Evolutionary conservation across 768 basidiomycete genomes (phyloP).

Genomic region (Lactarius tabidus): DNA sequence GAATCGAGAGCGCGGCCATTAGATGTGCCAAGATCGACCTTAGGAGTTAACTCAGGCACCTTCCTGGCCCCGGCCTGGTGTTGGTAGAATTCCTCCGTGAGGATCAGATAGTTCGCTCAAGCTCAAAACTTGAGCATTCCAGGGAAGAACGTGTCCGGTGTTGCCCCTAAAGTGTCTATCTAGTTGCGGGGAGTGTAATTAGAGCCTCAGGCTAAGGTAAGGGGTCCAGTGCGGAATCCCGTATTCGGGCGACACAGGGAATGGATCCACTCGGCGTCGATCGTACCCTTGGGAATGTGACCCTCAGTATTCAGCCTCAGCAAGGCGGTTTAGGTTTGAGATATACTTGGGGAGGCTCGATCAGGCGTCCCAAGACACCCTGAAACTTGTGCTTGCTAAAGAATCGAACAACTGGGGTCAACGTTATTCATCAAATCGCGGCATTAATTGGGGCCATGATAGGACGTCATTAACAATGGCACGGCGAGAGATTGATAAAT

Average conservation of each 20-base stretch:
- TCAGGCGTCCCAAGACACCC: slow-evolving; percentile 10
- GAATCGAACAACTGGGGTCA: not conserved
- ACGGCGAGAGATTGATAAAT: not conserved
- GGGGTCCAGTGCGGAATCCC: slow-evolving; percentile 13
- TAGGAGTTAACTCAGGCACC: slow-evolving; percentile 23
- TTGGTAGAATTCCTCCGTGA: slow-evolving; percentile 9
- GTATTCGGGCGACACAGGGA: slow-evolving; percentile 7
- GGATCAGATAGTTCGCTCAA: not conserved
- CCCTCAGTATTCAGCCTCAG: slow-evolving; percentile 4
- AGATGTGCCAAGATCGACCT: slow-evolving; percentile 17
- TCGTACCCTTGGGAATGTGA: slow-evolving; percentile 24
- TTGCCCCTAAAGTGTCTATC: not conserved
- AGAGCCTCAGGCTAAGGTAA: slow-evolving; percentile 9
- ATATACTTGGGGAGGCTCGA: slow-evolving; percentile 4
- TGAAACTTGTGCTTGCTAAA: slow-evolving; percentile 9
- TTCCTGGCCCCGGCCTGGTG: not conserved
- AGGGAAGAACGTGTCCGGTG: not conserved
- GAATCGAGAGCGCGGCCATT: slow-evolving; percentile 9
- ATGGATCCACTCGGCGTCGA: slow-evolving; percentile 16
- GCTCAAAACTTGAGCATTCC: not conserved
- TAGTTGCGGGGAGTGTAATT: not conserved
- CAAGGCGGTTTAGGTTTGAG: slow-evolving; percentile 16
- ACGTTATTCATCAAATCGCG: slow-evolving; percentile 3
- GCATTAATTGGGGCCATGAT: slow-evolving; percentile 14
- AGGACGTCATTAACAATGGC: slow-evolving; percentile 10